A percentile compares a stretch with the other conserved stretches of the same genome.
Conservation (phyloP, 148 eudicot genomes). For the Gaultheria prostrata region DNA sequence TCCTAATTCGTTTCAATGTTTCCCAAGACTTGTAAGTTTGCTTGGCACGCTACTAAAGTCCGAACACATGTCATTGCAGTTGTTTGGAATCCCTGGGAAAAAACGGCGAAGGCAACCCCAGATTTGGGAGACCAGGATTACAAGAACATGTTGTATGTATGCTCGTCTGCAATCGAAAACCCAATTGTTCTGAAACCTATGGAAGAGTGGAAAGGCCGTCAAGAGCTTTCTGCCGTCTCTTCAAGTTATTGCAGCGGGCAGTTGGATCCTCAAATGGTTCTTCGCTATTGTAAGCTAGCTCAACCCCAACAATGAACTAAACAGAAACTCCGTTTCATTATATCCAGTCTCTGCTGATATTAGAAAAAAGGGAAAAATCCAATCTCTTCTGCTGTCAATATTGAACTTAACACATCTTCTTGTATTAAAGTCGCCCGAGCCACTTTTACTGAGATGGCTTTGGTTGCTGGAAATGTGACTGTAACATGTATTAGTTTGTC, state of each 20-base stretch:
- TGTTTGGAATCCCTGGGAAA: slow-evolving; percentile 35
- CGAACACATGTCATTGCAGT: slow-evolving; percentile 9
- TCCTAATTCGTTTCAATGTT: not conserved
- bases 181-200: slow-evolving; percentile 31
- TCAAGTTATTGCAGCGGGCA: slow-evolving; percentile 48
- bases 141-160: slow-evolving; percentile 24
- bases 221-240: slow-evolving; percentile 34
- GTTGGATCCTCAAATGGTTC: slow-evolving; percentile 31
- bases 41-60: not conserved
- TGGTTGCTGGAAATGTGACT: not conserved
- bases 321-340: not conserved
- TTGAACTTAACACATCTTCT: not conserved
- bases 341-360: not conserved
- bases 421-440: not conserved
- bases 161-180: slow-evolving; percentile 27
- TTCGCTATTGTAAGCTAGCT: not conserved
- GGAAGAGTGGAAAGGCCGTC: slow-evolving; percentile 38
- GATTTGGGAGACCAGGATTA: slow-evolving; percentile 27
- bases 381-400: not conserved
- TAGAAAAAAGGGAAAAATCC: no score
- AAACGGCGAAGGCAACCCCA: slow-evolving; percentile 17
- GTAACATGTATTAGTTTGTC: not conserved
- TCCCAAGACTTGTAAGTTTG: not conserved
- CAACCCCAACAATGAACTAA: not conserved
- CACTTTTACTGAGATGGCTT: slow-evolving; percentile 5